Conservation (phyloP, 2,329 filamentous ascomycete species). For the Alternaria infectoria region DNA sequence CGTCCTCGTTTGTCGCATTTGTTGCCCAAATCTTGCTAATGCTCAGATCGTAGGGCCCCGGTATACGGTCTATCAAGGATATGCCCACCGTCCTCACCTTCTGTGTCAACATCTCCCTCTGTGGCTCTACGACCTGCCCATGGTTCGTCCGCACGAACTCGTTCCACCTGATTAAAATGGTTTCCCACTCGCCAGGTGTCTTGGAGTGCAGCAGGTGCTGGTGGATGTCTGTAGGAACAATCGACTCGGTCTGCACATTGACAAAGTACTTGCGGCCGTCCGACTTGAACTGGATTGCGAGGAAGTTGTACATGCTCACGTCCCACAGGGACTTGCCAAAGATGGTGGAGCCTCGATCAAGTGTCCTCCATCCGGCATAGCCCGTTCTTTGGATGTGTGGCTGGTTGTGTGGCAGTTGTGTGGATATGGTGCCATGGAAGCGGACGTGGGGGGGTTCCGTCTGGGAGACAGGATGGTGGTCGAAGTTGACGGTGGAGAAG, state of each 20-base stretch:
- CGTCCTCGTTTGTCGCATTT: constrained; percentile 61
- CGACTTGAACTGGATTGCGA: constrained; percentile 86
- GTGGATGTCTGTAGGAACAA: constrained; percentile 93
- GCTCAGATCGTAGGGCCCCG: constrained; percentile 85
- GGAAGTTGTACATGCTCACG: constrained; percentile 85
- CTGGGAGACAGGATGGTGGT: constrained; percentile 61
- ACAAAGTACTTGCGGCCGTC: constrained; percentile 93
- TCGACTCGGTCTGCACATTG: constrained; percentile 92
- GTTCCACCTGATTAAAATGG: constrained; percentile 85
- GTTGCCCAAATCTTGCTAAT: constrained; percentile 92
- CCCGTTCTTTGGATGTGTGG: constrained; percentile 80
- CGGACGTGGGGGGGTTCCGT: constrained; percentile 70
- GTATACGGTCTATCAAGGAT: constrained; percentile 85
- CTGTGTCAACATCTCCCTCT: constrained; percentile 85
- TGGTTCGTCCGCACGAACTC: constrained; percentile 96
- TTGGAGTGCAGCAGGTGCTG: constrained; percentile 87
- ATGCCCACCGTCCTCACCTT: constrained; percentile 87
- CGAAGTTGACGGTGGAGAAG: constrained; percentile 75
- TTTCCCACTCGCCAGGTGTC: constrained; percentile 89
- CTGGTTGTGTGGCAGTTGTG: constrained; percentile 75
- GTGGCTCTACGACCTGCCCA: constrained; percentile 89
- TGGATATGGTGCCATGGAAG: constrained; percentile 90
- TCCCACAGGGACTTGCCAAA: constrained; percentile 89
- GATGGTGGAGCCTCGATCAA: constrained; percentile 75
- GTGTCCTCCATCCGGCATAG: constrained; percentile 89